A percentile compares a stretch with the other conserved stretches of the same genome.
Conservation (phyloP, 2,329 filamentous ascomycete species). For the Talaromyces sp. region DNA sequence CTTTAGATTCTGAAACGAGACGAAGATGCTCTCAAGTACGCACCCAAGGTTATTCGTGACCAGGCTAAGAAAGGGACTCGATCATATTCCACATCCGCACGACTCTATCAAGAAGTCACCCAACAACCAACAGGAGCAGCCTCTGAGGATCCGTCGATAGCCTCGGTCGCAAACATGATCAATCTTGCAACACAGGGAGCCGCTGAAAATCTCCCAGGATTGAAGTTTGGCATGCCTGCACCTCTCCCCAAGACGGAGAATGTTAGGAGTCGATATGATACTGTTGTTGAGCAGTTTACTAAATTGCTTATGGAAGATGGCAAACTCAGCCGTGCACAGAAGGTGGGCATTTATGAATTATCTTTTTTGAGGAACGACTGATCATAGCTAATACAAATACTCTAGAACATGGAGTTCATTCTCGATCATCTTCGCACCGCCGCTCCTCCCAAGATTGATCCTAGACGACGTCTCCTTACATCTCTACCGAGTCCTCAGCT, state of each 20-base stretch:
- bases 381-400: neutral
- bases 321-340: constrained; percentile 84
- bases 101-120: constrained; percentile 31
- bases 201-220: constrained; percentile 47
- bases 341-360: constrained; percentile 48
- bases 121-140: constrained; percentile 17
- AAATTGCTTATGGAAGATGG: constrained; percentile 88
- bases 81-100: constrained; percentile 55
- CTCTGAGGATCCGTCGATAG: constrained; percentile 28
- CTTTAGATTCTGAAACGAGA: constrained; percentile 59
- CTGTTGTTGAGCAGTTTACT: constrained; percentile 78
- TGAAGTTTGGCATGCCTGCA: constrained; percentile 71
- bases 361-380: neutral
- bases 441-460: constrained; percentile 69
- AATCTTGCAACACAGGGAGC: constrained; percentile 29
- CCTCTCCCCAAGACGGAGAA: constrained; percentile 59
- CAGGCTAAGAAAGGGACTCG: constrained; percentile 45
- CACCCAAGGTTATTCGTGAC: constrained; percentile 54
- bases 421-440: constrained; percentile 79
- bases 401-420: constrained; percentile 75
- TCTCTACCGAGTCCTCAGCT: constrained; percentile 74
- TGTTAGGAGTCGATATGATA: constrained; percentile 78
- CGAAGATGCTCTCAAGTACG: constrained; percentile 55
- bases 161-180: constrained; percentile 35
- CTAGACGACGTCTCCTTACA: constrained; percentile 54